Percentiles rank a stretch among this genome's conserved stretches.
These are phyloP conservation scores for Globisporangium recalcitrans DNA, from an alignment of 352 stramenopile genomes.

Conservation along the genomic window DNA sequence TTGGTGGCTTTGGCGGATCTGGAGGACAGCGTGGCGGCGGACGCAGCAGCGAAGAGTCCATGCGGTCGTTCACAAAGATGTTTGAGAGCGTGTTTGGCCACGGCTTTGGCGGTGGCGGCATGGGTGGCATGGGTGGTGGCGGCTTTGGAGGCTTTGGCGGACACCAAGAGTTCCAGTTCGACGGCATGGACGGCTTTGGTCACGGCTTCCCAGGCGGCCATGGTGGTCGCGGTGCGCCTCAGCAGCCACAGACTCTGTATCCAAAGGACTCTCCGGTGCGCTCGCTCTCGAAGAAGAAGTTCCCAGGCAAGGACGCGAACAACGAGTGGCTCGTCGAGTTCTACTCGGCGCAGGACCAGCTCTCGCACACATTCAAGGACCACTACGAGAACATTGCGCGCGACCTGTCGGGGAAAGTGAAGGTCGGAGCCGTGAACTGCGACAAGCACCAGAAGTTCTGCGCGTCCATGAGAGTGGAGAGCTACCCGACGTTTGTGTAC, in stretches of 20 bases:
- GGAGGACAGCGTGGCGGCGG: constrained; percentile 13
- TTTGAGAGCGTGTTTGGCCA: constrained; percentile 86
- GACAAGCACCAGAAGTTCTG: constrained; percentile 64
- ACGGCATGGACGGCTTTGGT: constrained; percentile 75
- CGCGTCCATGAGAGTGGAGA: constrained; percentile 27
- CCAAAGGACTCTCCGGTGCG: constrained; percentile 54
- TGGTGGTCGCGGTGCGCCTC: constrained; percentile 2
- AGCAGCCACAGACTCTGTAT: constrained; percentile 46
- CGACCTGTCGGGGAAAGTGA: constrained; percentile 64
- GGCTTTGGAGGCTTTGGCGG: constrained; percentile 29
- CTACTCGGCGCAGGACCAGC: constrained; percentile 51
- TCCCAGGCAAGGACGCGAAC: constrained; percentile 55
- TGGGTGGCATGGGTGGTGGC: constrained; percentile 25
- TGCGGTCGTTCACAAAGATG: constrained; percentile 81
- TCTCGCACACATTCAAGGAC: constrained; percentile 53
- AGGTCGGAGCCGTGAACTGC: constrained; percentile 74
- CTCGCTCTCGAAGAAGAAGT: constrained; percentile 67
- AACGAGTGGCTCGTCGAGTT: constrained; percentile 85
- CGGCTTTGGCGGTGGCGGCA: constrained; percentile 33
- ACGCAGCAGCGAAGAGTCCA: constrained; percentile 48
- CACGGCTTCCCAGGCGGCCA: constrained; percentile 23
- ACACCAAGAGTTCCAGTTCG: constrained; percentile 74
- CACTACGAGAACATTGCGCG: constrained; percentile 60
- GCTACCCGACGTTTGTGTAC: constrained; percentile 60
- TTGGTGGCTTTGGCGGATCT: constrained; percentile 22